Base-by-base conservation (phyloP, 345 rosid species). In the Euphorbia tirucalli region DNA sequence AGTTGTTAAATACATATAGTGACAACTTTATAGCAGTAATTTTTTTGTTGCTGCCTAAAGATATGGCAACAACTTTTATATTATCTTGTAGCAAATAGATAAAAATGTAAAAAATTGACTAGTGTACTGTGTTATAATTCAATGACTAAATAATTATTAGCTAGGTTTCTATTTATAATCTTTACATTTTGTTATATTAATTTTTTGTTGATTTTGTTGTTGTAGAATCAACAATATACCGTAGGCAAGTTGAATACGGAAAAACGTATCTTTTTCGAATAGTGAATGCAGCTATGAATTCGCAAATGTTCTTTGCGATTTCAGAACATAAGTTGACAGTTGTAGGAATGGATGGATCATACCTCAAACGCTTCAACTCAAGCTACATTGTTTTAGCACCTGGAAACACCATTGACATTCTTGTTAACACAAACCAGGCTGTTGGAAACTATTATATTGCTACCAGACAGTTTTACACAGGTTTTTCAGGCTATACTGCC, bases 371-470 rank as follows among this genome's bases (percentile, higher is more conserved):
- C 0, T 6, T 75, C 6, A 48, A 30, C 11, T 54, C 77, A 4
- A 78, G 78, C 48, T 87, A 81, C 69, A 81, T 93, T 30, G 72
- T 84, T 87, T 66, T 91, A 35, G 85, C 78, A 10, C 98, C 98
- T 2, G 97, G 92, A 27, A 93, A 93, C 70, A 93, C 98, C 31
- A 91, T 90, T 27, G 83, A 86, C 70, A 88, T 88, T 35, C 84
- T 93, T 55, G 64, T 90, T 66, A 84, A 84, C 0, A 87, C 96
- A 35, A 83, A 91, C 77, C 96, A 89, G 75, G 74, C 87, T 4
- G 85, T 85, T 13, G 84, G 86, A 55, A 82, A 75, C n/a, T 91
- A 93, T 76, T 89, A 91, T 87, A 89, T 93, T 78, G 98, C 93
- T 0, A 87, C 92, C 16, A 32, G 65, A n/a, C 65, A 61, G n/a